Percentiles rank a stretch among this genome's conserved stretches.
Conservation (phyloP, 75 land plant genomes). For the Cryptomeria japonica region DNA sequence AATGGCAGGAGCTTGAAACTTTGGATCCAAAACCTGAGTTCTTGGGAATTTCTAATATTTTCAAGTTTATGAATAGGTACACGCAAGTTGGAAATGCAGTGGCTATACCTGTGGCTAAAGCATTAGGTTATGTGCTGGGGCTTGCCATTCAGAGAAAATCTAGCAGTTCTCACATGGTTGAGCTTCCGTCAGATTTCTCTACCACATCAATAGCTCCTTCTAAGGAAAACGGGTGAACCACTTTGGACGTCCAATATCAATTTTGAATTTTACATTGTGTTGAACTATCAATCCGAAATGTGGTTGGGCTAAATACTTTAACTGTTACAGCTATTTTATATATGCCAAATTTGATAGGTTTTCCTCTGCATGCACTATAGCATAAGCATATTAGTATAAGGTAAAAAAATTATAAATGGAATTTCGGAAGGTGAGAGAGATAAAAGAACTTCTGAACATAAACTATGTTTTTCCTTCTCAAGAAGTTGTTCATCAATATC, state of each 20-base stretch:
- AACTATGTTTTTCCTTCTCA: not conserved
- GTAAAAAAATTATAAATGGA: not conserved
- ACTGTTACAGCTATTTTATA: not conserved
- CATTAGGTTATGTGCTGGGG: conserved; percentile 31
- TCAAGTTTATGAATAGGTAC: conserved; percentile 20
- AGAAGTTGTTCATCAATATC: not conserved
- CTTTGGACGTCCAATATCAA: not conserved
- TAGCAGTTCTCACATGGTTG: not conserved
- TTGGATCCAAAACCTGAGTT: conserved; percentile 11
- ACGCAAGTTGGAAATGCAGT: conserved; percentile 47
- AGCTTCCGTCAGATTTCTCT: not conserved
- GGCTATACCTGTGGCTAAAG: conserved; percentile 40
- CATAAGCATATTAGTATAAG: not conserved
- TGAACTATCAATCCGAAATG: not conserved
- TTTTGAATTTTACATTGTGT: not conserved
- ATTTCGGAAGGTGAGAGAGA: not conserved
- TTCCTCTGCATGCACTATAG: not conserved
- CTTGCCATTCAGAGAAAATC: conserved; percentile 17
- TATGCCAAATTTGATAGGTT: not conserved
- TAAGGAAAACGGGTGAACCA: not conserved
- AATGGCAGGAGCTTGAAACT: conserved; percentile 27
- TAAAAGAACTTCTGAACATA: too few relatives aligned
- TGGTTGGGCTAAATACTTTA: not conserved
- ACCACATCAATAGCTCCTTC: not conserved
- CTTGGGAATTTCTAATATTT: not conserved